phyloP scores from a whole-genome alignment of 2,329 filamentous ascomycete genomes.

The Epichloe bromicola region DNA sequence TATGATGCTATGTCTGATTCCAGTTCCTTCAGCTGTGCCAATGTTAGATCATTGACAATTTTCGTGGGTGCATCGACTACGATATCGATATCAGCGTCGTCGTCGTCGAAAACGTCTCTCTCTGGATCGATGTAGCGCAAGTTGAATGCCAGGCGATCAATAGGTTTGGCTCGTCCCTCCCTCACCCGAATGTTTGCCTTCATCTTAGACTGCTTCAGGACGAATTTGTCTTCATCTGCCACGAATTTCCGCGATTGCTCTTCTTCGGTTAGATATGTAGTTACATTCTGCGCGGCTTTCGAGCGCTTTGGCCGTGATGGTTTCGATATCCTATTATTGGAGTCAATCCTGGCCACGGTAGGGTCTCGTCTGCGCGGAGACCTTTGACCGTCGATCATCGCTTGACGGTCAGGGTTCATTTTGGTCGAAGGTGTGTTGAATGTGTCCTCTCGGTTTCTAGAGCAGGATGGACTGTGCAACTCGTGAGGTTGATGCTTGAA shows the following conservation, averaged over 20 bases:
- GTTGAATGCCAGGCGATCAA: slow-evolving; percentile 88
- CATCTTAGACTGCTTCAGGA: slow-evolving; percentile 93
- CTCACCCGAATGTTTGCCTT: slow-evolving; percentile 92
- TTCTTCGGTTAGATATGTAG: slow-evolving; percentile 54
- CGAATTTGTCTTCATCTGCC: slow-evolving; percentile 89
- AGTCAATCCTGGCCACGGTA: slow-evolving; percentile 42
- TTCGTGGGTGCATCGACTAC: slow-evolving; percentile 67
- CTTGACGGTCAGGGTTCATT: slow-evolving; percentile 43
- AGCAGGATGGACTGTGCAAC: neutral
- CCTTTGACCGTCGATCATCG: slow-evolving; percentile 37
- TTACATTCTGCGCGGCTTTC: slow-evolving; percentile 16
- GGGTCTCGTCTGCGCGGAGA: slow-evolving; percentile 34
- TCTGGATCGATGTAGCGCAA: slow-evolving; percentile 78
- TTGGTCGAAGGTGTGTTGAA: neutral
- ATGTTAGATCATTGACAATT: slow-evolving; percentile 62
- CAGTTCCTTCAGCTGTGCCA: slow-evolving; percentile 57
- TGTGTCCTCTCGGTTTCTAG: neutral
- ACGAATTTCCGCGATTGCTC: slow-evolving; percentile 75
- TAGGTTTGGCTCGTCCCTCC: slow-evolving; percentile 78
- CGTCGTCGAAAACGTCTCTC: slow-evolving; percentile 74
- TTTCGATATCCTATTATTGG: slow-evolving; percentile 44
- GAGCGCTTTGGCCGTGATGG: slow-evolving; percentile 21
- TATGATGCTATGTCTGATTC: slow-evolving; percentile 75
- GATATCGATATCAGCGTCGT: slow-evolving; percentile 59
- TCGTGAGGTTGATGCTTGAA: neutral